Conservation (phyloP, 148 eudicot species). For the Vaccinium macrocarpon region DNA sequence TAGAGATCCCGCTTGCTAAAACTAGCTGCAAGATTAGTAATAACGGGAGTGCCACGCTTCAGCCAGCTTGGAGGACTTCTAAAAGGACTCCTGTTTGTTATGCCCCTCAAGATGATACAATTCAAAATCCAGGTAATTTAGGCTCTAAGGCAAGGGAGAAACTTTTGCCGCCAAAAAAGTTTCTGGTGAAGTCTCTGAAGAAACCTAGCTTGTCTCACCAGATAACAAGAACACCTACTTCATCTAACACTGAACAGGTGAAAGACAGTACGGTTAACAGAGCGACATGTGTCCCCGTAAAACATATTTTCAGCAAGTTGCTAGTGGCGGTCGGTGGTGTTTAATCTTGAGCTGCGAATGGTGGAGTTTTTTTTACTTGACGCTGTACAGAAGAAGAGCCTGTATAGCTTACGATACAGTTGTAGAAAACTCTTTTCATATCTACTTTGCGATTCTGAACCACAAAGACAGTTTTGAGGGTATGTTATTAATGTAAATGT, state of each 20-base stretch:
- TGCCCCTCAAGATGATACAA: neutral
- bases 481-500: neutral
- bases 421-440: neutral
- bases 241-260: neutral
- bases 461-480: neutral
- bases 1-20: neutral
- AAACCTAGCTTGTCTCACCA: conserved; percentile 3
- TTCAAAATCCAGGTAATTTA: neutral
- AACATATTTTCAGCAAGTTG: conserved; percentile 25
- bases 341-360: neutral
- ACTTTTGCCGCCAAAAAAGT: neutral
- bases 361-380: neutral
- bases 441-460: neutral
- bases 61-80: conserved; percentile 23
- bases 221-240: conserved; percentile 2
- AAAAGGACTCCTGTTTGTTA: conserved; percentile 36
- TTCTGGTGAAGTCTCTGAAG: neutral
- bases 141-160: neutral
- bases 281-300: conserved; percentile 33
- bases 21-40: neutral
- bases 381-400: conserved; percentile 5
- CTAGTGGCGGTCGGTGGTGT: conserved; percentile 18
- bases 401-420: neutral
- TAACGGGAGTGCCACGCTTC: neutral
- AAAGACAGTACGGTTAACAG: neutral